phyloP scores from a whole-genome alignment of 495 filamentous ascomycete genomes.

The Pseudoneurospora amorphoporcata region DNA sequence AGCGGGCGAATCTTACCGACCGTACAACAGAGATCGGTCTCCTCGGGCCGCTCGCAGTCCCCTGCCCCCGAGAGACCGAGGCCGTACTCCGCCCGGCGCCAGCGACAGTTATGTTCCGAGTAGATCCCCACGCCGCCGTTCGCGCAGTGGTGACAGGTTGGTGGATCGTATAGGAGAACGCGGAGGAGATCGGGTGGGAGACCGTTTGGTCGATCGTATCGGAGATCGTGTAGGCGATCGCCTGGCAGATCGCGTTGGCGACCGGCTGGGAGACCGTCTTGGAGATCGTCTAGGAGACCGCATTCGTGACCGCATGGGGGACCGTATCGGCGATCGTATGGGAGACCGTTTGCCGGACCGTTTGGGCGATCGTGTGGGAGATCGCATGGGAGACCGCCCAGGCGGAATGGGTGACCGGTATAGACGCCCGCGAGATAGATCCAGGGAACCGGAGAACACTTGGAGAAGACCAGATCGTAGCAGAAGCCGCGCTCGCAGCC shows the following conservation, averaged over 20 bases:
- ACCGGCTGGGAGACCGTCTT: constrained; percentile 11
- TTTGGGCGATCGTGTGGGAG: background rate
- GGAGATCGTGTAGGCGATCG: constrained; percentile 25
- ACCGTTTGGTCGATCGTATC: constrained; percentile 17
- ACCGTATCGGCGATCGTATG: background rate
- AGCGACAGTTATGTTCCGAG: constrained; percentile 28
- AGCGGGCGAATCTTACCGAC: constrained; percentile 46
- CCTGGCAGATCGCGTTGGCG: constrained; percentile 26
- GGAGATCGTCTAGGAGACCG: background rate
- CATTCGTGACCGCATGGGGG: background rate
- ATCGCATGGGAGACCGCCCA: constrained; percentile 6
- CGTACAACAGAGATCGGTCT: constrained; percentile 37
- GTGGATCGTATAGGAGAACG: constrained; percentile 12
- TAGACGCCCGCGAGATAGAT: constrained; percentile 17
- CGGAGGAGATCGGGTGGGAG: constrained; percentile 8
- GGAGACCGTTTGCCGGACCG: background rate
- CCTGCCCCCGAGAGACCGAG: constrained; percentile 26
- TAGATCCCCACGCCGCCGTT: constrained; percentile 26
- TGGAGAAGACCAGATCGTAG: constrained; percentile 20
- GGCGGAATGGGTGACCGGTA: constrained; percentile 25
- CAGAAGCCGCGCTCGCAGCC: constrained; percentile 30
- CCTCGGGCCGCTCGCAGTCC: constrained; percentile 34
- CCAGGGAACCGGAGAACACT: constrained; percentile 19
- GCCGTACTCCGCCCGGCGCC: constrained; percentile 20
- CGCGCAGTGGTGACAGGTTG: constrained; percentile 16